Evolutionary conservation across 371 early-diverging fungal species (phyloP), one percentile per base, ranked within the genome.

Genomic region (Paraphysoderma sedebokerense): DNA sequence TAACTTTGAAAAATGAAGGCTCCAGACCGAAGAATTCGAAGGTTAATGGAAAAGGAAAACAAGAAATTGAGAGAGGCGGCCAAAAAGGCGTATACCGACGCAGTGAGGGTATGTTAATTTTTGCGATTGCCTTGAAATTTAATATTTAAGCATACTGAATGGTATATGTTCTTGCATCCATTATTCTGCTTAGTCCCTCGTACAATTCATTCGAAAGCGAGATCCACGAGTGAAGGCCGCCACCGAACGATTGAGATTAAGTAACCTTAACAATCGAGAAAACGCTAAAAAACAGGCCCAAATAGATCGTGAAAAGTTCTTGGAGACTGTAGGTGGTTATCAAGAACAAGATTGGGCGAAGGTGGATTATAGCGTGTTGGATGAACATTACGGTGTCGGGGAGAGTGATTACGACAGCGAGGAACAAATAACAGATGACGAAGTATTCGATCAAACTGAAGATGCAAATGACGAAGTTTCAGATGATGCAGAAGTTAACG

Each of bases 11-110:
- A 26, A 47, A 37, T 33, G 32, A 42, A 62, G 50, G 77, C 87
- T 46, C 82, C 81, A 2, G 87, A 87, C 59, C 74, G 98, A 27
- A 56, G 65, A 34, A 65, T 83, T 5, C 76, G 86, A 9, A 63
- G 93, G 38, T 62, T 72, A 12, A 88, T 92, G 87, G 92, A 93
- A 54, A 84, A 83, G 53, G 87, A 92, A 47, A 95, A 95, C 63
- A 74, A 76, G 56, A 83, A 82, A 54, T 62, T 74, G n/a, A 62
- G 93, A 29, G 86, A 87, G n/a, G 54, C 61, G 4, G 91, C 77
- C n/a, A 66, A 77, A 35, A 70, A 72, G 24, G 89, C 87, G 51
- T 97, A 81, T 58, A 83, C 76, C 55, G 88, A 87, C 23, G 75
- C 87, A 0, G 83, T 96, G 3, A 61, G 68, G 5, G 39, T 36